Base-by-base conservation (phyloP, 306 rosid genomes). In the Crataegus laevigata region DNA sequence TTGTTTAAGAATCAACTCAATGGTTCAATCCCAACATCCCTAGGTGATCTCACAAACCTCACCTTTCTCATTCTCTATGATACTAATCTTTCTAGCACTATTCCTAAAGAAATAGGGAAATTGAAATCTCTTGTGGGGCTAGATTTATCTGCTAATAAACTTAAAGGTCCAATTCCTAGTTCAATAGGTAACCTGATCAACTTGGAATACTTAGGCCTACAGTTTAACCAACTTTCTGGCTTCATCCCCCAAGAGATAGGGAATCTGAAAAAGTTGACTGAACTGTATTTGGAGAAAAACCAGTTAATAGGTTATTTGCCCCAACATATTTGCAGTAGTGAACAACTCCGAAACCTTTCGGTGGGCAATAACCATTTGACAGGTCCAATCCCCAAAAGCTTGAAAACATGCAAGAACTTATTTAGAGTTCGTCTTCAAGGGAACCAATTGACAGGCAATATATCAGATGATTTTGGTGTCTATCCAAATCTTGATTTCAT, bases 401-500 rank as follows among this genome's bases (percentile, higher is more conserved):
- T 83, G 36, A 79, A 79, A 58, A 83, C 24, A 3, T 83, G 84
- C 73, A 68, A 7, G 22, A 24, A 66, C 61, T 64, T 83, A 29
- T 5, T 76, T 1, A 73, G 81, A 32, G 24, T 83, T 7, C 62
- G 69, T 14, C 81, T 84, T 21, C 61, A 81, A 0, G 61, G 69
- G 14, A 84, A 81, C 79, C 45, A 71, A 12, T 76, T 84, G 6
- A 40, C 22, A 18, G 81, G 81, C 0, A 71, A 84, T 50, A 14
- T 81, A 51, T 70, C 81, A 0, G 58, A 78, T 75, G 77, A 75
- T 25, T 84, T 81, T 2, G 83, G 85, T 21, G n/a, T 78, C 21
- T 78, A 84, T 70, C 88, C 85, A 5, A 72, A 71, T 19, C 79
- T 81, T 60, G n/a, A 62, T 61, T 84, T 71, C 14, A 18, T 84